phyloP scores from a whole-genome alignment of 257 asterid genomes.

The Thymus quinquecostatus region DNA sequence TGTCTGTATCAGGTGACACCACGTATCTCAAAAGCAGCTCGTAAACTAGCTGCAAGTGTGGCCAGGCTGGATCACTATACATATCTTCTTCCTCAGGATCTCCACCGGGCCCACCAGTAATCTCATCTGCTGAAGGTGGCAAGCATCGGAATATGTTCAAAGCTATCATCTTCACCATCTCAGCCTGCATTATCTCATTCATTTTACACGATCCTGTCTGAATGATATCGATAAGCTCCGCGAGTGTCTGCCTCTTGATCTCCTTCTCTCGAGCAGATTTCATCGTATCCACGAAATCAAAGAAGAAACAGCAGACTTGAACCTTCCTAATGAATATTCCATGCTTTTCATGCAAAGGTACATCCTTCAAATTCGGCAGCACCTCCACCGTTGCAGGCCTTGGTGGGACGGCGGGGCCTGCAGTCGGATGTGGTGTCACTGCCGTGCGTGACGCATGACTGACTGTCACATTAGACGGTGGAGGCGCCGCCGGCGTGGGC shows the following conservation, averaged over 20 bases:
- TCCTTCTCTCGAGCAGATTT: conserved; percentile 89
- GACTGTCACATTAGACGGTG: conserved; percentile 47
- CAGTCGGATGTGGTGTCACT: conserved; percentile 23
- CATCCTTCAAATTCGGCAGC: conserved; percentile 71
- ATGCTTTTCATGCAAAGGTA: conserved; percentile 63
- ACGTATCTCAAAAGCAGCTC: conserved; percentile 76
- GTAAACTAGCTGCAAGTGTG: conserved; percentile 83
- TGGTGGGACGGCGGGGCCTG: conserved; percentile 39
- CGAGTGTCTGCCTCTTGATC: conserved; percentile 86
- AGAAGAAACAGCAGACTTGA: conserved; percentile 67
- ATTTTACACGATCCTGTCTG: conserved; percentile 74
- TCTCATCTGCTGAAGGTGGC: conserved; percentile 73
- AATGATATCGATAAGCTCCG: conserved; percentile 78
- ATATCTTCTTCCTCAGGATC: conserved; percentile 92
- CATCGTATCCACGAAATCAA: conserved; percentile 71
- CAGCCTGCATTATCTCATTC: conserved; percentile 94
- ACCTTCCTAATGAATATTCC: conserved; percentile 72
- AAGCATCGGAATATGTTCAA: conserved; percentile 70
- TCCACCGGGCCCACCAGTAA: conserved; percentile 49
- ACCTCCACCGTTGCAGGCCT: conserved; percentile 77
- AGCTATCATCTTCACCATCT: conserved; percentile 75
- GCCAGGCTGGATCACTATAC: conserved; percentile 83
- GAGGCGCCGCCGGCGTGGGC: conserved; percentile 42
- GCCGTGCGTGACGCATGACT: conserved; percentile 50
- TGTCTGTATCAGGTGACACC: conserved; percentile 67